phyloP scores from a whole-genome alignment of 129 eudicot genomes.

The Flaveria sonorensis region DNA sequence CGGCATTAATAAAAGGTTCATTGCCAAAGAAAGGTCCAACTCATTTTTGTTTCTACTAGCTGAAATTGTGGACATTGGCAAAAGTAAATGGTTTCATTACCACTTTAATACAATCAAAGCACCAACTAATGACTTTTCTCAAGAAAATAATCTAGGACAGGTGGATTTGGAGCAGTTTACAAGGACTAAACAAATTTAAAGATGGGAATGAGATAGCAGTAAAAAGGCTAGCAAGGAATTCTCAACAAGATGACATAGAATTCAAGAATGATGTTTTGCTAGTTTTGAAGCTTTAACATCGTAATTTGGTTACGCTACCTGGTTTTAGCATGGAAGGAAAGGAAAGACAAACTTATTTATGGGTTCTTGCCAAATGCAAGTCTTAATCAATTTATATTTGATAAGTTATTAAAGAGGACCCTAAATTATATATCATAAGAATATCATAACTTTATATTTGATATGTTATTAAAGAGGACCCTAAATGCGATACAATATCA shows the following conservation, averaged over 20 bases:
- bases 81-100: not conserved
- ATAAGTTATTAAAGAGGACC: no score
- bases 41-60: no score
- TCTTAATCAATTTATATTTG: not conserved
- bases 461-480: no score
- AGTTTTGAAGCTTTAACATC: no score
- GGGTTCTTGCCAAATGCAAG: conserved; percentile 13
- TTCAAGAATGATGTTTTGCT: no score
- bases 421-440: no score
- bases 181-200: not conserved
- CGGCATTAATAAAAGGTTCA: no score
- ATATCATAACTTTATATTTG: no score
- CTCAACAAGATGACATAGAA: not conserved
- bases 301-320: no score
- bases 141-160: not conserved
- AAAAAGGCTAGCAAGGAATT: conserved; percentile 8
- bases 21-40: no score
- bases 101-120: conserved; percentile 1
- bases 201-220: not conserved
- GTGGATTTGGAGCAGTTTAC: conserved; percentile 19
- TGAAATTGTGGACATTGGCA: not conserved
- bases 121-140: conserved; percentile 1
- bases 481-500: not conserved
- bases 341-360: not conserved
- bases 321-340: conserved; percentile 1